Conservation (phyloP, 257 asterid species). For the Paulownia fortunei region DNA sequence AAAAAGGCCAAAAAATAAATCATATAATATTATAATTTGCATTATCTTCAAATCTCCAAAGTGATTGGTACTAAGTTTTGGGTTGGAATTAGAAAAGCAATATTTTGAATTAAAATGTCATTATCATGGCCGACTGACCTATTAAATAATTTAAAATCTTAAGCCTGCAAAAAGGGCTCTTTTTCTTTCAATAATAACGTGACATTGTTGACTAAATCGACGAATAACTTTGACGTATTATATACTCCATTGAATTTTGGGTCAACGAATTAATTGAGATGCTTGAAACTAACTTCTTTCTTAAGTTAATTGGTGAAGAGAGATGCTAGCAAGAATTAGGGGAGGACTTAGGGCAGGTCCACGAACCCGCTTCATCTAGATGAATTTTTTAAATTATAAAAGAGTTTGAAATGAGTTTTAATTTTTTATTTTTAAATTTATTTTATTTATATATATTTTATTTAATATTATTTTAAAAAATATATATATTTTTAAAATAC, state of each 20-base stretch:
- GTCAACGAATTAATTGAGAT: background rate
- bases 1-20: background rate
- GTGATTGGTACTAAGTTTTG: background rate
- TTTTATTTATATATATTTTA: too few species aligned
- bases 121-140: background rate
- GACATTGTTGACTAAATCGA: background rate
- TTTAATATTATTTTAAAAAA: too few species aligned
- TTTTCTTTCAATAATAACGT: background rate
- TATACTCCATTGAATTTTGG: background rate
- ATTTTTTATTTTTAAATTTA: too few species aligned
- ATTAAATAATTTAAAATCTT: background rate
- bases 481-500: too few species aligned
- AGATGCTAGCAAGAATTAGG: too few species aligned
- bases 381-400: too few species aligned
- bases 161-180: background rate
- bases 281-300: background rate
- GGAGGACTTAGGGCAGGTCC: too few species aligned
- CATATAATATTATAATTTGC: background rate
- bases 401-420: too few species aligned
- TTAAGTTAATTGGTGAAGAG: background rate
- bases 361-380: too few species aligned
- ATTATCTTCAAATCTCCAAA: slow-evolving; percentile 15
- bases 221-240: background rate
- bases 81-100: background rate
- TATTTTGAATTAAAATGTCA: background rate